Evolutionary conservation across 2,329 filamentous ascomycete species (phyloP), one percentile per base, ranked within the genome.

Genomic region (Pseudonectria buxi): DNA sequence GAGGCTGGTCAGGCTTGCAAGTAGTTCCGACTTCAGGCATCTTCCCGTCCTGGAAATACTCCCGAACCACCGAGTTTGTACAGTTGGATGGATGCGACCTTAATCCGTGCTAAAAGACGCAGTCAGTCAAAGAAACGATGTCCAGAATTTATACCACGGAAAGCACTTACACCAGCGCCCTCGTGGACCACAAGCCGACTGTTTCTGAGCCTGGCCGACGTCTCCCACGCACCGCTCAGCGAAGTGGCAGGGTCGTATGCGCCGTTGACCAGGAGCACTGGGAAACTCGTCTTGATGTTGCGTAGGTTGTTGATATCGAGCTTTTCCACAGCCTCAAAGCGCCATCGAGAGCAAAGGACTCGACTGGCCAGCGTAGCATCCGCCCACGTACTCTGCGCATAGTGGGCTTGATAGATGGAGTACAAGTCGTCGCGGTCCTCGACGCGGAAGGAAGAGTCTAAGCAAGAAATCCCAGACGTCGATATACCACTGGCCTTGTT

Each of bases 161-260:
- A 6, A 24, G 10, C 15, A 41, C 48, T 44, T 39, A 51, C 48
- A 0, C 48, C 48, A 10, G 46, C 33, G 2, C 48, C 48, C n/a
- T 43, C 46, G 6, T 51, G 45, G 0, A 51, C 32, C 35, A 51
- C 16, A 3, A 51, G 24, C 1, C 47, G 27, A 12, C 48, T 51
- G 0, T 35, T 37, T 10, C 34, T 47, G 2, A 51, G 49, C 2
- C 41, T 25, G 10, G 44, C 33, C 14, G 48, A 41, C 0, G 40
- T 39, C 7, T 51, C 33, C 30, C 40, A 51, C 1, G 48, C 48
- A 10, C 39, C 33, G 4, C 34, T 35, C 1, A 47, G 25, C 2
- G 47, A 35, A 1, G 48, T 46, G 3, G 47, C 26, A 1, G 47
- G 47, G n/a, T 51, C 48, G 6, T 44, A 49, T 6, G 34, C 36